Evolutionary conservation across 441 rosid species (phyloP), one percentile per base, ranked within the genome.

Genomic region (Pelargonium exstipulatum): DNA sequence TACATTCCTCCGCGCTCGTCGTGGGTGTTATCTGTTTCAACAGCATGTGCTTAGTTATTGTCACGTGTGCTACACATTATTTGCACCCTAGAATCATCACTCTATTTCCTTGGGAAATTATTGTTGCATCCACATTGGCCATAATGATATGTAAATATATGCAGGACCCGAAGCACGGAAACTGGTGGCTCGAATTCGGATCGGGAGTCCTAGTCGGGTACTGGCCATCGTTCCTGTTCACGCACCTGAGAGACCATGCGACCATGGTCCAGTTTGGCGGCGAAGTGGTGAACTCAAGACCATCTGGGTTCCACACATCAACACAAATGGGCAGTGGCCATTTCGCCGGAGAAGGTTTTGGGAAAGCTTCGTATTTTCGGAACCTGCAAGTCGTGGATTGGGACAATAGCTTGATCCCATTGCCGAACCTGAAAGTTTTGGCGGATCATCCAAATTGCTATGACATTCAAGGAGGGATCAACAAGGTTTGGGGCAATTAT

Each of bases 131-230:
- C 7, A 13, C 53, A 48, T 48, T 48, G 55, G 4, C n/a, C 55
- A 48, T 35, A 22, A 2, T 40, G 14, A 5, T 35, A 57, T 62
- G 53, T 64, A 64, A n/a, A n/a, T 29, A 1, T 32, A 18, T 78
- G 72, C 60, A 95, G 99, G 99, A 95, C 84, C 99, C 99, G 43
- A 95, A 95, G 81, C 99, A 92, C 69, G 99, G 99, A 53, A 89
- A 95, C 70, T 95, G 99, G 99, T 95, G 99, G 99, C 83, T 95
- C 64, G 92, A 95, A 77, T 91, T 95, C 77, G 99, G 97, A 72
- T 84, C 92, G 0, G 97, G 99, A 20, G 71, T 87, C 2, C 79
- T 95, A 42, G 96, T 95, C 1, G 99, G 99, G 13, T 95, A 95
- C 62, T 95, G 99, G 99, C 99, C 99, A 0, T 80, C 95, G 4